phyloP scores from a whole-genome alignment of 148 eudicot species.

The Vaccinium macrocarpon region DNA sequence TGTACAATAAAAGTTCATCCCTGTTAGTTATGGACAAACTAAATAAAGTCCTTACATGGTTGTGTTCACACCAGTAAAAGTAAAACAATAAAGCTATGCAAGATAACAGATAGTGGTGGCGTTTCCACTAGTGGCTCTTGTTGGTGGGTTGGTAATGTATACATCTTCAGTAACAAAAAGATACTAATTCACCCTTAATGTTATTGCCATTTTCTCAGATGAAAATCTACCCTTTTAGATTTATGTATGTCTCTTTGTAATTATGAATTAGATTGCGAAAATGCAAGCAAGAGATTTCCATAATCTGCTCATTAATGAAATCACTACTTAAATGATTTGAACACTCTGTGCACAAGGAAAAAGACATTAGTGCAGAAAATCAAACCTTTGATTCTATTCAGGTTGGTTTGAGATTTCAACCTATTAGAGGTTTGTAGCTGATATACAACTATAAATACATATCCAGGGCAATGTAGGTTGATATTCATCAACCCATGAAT shows the following conservation, averaged over 20 bases:
- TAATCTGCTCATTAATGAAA: conserved; percentile 10
- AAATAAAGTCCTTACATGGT: background rate
- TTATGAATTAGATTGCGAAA: background rate
- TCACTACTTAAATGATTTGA: background rate
- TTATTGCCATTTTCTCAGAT: background rate
- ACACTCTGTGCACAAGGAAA: background rate
- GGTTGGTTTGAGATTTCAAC: background rate
- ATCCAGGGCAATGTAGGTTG: background rate
- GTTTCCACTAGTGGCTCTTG: background rate
- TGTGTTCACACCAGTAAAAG: background rate
- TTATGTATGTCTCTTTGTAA: background rate
- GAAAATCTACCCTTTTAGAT: background rate
- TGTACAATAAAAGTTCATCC: background rate
- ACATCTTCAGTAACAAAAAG: conserved; percentile 1
- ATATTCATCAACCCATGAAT: background rate
- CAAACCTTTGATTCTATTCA: background rate
- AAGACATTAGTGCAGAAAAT: background rate
- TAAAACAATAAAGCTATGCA: background rate
- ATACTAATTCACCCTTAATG: background rate
- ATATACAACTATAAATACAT: background rate
- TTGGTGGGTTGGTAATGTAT: background rate
- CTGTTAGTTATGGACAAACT: background rate
- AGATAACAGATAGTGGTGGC: background rate
- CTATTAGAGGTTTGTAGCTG: background rate
- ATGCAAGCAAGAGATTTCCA: conserved; percentile 1